phyloP scores from a whole-genome alignment of 192 early-diverging fungal species.

The Coemansia sp. region DNA sequence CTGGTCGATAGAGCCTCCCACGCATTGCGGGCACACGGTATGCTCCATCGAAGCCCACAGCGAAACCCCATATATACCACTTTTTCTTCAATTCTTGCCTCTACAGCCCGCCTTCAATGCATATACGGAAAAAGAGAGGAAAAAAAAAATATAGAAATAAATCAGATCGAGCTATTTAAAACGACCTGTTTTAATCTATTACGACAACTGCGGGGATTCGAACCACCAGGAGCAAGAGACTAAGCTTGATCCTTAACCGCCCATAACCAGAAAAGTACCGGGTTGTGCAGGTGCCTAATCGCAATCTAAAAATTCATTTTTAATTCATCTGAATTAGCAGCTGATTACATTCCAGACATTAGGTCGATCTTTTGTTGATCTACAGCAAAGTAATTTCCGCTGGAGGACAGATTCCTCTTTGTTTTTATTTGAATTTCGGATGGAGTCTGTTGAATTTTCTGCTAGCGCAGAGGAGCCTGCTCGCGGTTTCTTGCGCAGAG shows the following conservation, averaged over 20 bases:
- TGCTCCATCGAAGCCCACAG: conserved; percentile 9
- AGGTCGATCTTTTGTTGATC: not conserved
- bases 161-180: conserved; percentile 22
- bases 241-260: not conserved
- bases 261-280: too few relatives aligned
- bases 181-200: conserved; percentile 51
- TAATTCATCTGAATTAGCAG: too few relatives aligned
- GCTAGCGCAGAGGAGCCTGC: not conserved
- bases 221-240: conserved; percentile 13
- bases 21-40: conserved; percentile 3
- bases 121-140: not conserved
- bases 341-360: too few relatives aligned
- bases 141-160: conserved; percentile 38
- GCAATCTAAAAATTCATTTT: too few relatives aligned
- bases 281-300: too few relatives aligned
- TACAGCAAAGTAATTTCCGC: not conserved
- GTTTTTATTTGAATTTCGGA: conserved; percentile 9
- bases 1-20: too few relatives aligned
- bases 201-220: conserved; percentile 36
- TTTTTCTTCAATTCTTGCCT: not conserved
- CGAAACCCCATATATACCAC: conserved; percentile 10
- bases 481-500: conserved; percentile 35
- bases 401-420: not conserved
- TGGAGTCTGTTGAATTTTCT: conserved; percentile 18
- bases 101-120: conserved; percentile 8